Percentiles rank a stretch among this genome's conserved stretches.
Evolutionary conservation across 768 basidiomycete species (phyloP).

Genomic region (Mycena chlorophos): DNA sequence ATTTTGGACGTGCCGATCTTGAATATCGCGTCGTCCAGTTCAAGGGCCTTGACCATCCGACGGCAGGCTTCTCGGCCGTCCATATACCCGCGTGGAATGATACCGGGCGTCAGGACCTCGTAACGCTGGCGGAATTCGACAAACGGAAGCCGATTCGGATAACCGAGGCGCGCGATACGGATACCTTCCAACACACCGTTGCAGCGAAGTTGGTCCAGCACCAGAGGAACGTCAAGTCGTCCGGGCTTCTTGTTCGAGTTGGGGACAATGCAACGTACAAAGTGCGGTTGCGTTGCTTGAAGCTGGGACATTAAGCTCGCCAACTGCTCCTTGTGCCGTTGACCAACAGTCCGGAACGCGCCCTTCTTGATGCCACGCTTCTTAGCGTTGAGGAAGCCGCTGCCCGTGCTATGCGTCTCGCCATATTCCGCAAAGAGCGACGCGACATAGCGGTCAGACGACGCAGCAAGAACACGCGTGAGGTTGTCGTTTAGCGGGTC

Average conservation of each 20-base stretch:
- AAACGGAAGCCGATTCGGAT: constrained; percentile 95
- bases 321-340: constrained; percentile 95
- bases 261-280: constrained; percentile 97
- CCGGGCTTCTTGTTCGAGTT: constrained; percentile 90
- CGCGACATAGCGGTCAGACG: constrained; percentile 80
- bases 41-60: constrained; percentile 85
- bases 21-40: constrained; percentile 81
- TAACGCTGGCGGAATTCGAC: constrained; percentile 97
- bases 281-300: constrained; percentile 93
- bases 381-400: constrained; percentile 53
- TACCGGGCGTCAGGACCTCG: constrained; percentile 90
- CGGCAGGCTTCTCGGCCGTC: constrained; percentile 94
- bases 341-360: constrained; percentile 93
- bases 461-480: constrained; percentile 81
- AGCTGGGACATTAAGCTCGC: constrained; percentile 88
- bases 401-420: constrained; percentile 40
- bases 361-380: constrained; percentile 87
- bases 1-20: constrained; percentile 96
- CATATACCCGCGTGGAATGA: constrained; percentile 95
- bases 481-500: constrained; percentile 97
- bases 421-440: constrained; percentile 81
- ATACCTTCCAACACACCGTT: constrained; percentile 99
- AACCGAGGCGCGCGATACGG: constrained; percentile 94
- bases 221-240: constrained; percentile 88
- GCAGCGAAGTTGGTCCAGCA: constrained; percentile 93